These are phyloP conservation scores for Waltergamsia citrina DNA, from an alignment of 2,329 filamentous ascomycete genomes.

Conservation along the genomic window DNA sequence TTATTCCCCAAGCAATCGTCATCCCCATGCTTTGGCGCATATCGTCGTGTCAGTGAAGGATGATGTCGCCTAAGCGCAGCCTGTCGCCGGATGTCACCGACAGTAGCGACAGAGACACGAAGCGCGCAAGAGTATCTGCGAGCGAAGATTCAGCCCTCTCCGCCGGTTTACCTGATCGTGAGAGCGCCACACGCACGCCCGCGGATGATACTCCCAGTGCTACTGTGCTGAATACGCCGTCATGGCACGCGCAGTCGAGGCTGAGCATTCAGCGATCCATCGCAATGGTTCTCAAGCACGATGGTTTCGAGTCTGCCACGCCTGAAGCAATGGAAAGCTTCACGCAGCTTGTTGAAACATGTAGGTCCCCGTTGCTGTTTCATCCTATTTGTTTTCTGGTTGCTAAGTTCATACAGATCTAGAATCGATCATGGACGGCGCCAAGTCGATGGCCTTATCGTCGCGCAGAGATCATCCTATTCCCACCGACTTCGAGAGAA, in stretches of 20 bases:
- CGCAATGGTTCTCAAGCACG: conserved; percentile 42
- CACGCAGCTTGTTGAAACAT: conserved; percentile 43
- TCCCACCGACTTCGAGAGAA: conserved; percentile 48
- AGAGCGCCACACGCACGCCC: neutral
- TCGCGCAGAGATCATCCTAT: conserved; percentile 43
- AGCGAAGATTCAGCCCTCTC: neutral
- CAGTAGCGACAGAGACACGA: no score
- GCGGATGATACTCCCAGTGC: conserved; percentile 10
- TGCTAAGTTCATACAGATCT: conserved; percentile 30
- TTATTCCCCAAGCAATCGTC: no score
- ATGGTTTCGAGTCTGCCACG: conserved; percentile 47
- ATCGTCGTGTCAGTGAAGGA: no score
- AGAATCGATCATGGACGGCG: conserved; percentile 34
- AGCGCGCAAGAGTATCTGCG: conserved; percentile 15
- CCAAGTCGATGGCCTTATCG: conserved; percentile 35
- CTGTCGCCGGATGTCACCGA: conserved; percentile 18
- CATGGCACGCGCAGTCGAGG: conserved; percentile 21
- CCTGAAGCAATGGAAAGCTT: conserved; percentile 51
- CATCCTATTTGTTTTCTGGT: neutral
- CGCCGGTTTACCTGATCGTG: neutral
- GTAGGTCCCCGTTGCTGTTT: conserved; percentile 31
- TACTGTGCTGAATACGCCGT: conserved; percentile 13
- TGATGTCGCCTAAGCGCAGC: conserved; percentile 24
- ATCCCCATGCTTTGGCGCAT: no score
- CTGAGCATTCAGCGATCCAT: conserved; percentile 43